A percentile compares a stretch with the other conserved stretches of the same genome.
Conservation (phyloP, 1,284 basidiomycete genomes). For the Athelia psychrophila region DNA sequence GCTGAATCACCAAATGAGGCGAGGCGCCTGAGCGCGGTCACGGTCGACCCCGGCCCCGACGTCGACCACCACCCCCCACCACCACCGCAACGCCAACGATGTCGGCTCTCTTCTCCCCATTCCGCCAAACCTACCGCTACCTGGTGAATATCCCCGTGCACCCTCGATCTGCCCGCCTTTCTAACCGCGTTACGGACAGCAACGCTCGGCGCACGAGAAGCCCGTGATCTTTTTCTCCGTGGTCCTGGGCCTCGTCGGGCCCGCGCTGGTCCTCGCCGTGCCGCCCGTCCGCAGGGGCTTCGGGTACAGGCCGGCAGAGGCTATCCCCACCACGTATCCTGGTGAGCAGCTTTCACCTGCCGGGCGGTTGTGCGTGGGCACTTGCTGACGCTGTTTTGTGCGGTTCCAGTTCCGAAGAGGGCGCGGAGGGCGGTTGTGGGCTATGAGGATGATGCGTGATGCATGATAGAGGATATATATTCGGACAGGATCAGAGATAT, state of each 20-base stretch:
- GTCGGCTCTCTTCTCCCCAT: not conserved
- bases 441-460: slow-evolving; percentile 36
- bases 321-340: slow-evolving; percentile 84
- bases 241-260: slow-evolving; percentile 75
- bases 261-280: slow-evolving; percentile 71
- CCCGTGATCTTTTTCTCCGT: slow-evolving; percentile 92
- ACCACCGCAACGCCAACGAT: not conserved
- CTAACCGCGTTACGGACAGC: slow-evolving; percentile 27
- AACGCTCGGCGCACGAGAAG: slow-evolving; percentile 87
- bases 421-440: slow-evolving; percentile 34
- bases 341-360: no score
- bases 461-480: not conserved
- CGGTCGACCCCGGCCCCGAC: no score
- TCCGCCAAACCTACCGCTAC: not conserved
- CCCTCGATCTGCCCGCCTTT: not conserved
- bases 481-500: no score
- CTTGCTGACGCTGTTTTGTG: not conserved
- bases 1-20: no score
- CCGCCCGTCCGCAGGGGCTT: slow-evolving; percentile 74
- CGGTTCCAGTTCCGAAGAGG: slow-evolving; percentile 30
- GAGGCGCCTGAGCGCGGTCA: no score
- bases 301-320: slow-evolving; percentile 76
- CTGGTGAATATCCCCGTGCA: not conserved
- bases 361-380: no score
- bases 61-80: no score